A percentile compares a stretch with the other conserved stretches of the same genome.
Conservation (phyloP, 208 protist species). For the Endotrypanum monterogeii region DNA sequence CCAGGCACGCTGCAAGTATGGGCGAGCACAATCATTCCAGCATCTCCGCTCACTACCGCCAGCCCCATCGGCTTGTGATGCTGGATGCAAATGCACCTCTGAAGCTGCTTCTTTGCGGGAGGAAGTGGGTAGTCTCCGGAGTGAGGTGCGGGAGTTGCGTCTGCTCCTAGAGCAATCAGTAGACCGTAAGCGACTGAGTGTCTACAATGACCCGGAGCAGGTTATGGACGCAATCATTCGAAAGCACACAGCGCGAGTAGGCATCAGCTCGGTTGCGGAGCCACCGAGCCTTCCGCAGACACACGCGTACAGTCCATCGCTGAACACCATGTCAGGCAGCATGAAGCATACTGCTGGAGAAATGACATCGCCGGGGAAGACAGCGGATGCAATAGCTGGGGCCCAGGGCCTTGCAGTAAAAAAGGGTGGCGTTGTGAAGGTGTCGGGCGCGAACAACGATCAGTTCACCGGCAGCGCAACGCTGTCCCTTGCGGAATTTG, state of each 20-base stretch:
- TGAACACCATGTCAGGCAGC: constrained; percentile 24
- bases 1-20: constrained; percentile 46
- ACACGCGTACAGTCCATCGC: constrained; percentile 6
- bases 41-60: constrained; percentile 3
- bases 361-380: constrained; percentile 17
- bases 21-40: constrained; percentile 40
- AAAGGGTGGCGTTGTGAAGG: neutral
- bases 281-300: neutral
- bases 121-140: constrained; percentile 37
- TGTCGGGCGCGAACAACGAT: neutral
- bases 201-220: constrained; percentile 36
- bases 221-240: constrained; percentile 57
- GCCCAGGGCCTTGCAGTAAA: neutral
- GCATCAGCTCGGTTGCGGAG: neutral
- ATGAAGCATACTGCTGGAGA: constrained; percentile 4
- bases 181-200: constrained; percentile 33
- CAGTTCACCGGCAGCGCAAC: neutral
- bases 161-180: constrained; percentile 31
- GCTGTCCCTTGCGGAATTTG: neutral
- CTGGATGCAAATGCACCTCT: constrained; percentile 10
- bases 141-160: constrained; percentile 43
- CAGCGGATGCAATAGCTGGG: neutral
- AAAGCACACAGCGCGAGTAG: constrained; percentile 20
- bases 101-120: constrained; percentile 29
- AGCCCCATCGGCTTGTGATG: neutral